Percentiles rank a stretch among this genome's conserved stretches.
These are phyloP conservation scores for Arctium minus DNA, from an alignment of 129 eudicot genomes.

Conservation along the genomic window DNA sequence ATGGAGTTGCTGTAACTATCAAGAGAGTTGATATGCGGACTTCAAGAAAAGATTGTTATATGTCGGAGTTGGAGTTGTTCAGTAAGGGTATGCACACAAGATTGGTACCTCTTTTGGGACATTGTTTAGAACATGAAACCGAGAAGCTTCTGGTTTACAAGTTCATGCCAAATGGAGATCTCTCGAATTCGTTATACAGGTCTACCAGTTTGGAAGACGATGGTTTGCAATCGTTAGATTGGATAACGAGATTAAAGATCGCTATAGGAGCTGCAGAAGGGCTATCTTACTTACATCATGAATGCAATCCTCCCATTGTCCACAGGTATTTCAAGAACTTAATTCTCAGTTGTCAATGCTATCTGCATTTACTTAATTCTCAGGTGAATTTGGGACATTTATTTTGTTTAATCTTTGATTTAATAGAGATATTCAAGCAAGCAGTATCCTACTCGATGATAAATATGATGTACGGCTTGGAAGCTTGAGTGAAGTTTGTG, in stretches of 20 bases:
- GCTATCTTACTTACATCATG: slow-evolving; percentile 66
- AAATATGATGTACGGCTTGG: slow-evolving; percentile 84
- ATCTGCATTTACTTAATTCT: background rate
- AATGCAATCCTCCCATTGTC: slow-evolving; percentile 81
- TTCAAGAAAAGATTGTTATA: slow-evolving; percentile 43
- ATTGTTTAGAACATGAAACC: slow-evolving; percentile 62
- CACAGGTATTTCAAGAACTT: slow-evolving; percentile 50
- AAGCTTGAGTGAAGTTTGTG: slow-evolving; percentile 67
- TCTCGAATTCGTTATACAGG: slow-evolving; percentile 53
- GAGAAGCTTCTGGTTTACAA: slow-evolving; percentile 75
- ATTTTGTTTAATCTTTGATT: background rate
- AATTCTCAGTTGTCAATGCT: background rate
- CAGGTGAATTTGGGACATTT: slow-evolving; percentile 7
- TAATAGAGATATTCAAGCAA: slow-evolving; percentile 71
- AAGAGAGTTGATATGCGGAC: slow-evolving; percentile 55
- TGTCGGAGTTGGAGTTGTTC: slow-evolving; percentile 53
- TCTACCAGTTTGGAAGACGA: slow-evolving; percentile 36
- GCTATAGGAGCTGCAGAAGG: slow-evolving; percentile 86
- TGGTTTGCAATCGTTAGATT: slow-evolving; percentile 63
- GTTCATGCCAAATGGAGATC: slow-evolving; percentile 72
- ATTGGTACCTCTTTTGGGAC: slow-evolving; percentile 65
- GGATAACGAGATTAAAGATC: slow-evolving; percentile 86
- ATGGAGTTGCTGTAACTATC: slow-evolving; percentile 46
- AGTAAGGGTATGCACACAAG: slow-evolving; percentile 51
- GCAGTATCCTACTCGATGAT: slow-evolving; percentile 86